Evolutionary conservation across 1,284 basidiomycete species (phyloP).

Genomic region (Ganoderma leucocontextum): DNA sequence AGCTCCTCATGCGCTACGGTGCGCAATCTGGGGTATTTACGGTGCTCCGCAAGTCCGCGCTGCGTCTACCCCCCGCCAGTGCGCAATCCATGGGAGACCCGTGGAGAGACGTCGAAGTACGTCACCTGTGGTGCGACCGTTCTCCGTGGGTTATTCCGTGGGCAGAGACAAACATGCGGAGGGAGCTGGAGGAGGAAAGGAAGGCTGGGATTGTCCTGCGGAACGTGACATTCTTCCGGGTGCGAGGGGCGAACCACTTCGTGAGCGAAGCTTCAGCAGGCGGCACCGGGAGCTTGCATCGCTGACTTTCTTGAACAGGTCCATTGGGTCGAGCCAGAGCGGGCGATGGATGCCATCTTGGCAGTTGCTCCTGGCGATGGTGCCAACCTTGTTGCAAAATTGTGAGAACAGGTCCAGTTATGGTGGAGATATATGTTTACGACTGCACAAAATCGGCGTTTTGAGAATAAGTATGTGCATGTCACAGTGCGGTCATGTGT

Average conservation of each 20-base stretch:
- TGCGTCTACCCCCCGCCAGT: neutral
- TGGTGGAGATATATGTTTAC: neutral
- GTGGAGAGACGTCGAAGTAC: conserved; percentile 21
- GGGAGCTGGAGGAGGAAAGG: neutral
- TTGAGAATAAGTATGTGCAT: neutral
- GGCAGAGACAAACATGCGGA: neutral
- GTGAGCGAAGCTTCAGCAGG: neutral
- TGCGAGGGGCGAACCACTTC: conserved; percentile 8
- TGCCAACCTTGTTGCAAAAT: neutral
- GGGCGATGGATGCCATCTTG: conserved; percentile 4
- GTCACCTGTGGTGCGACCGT: conserved; percentile 24
- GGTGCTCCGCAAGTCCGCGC: neutral
- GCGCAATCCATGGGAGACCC: conserved; percentile 4
- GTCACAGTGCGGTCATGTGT: no score
- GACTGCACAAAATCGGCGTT: neutral
- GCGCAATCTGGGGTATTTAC: neutral
- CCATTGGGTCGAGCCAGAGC: conserved; percentile 11
- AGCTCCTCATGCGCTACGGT: neutral
- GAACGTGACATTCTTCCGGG: neutral
- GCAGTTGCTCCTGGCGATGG: neutral
- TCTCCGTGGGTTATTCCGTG: conserved; percentile 22
- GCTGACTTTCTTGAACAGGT: neutral
- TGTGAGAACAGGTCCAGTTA: no score
- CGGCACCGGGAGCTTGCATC: no score
- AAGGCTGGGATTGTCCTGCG: conserved; percentile 7